Evolutionary conservation across 768 basidiomycete genomes (phyloP).

Genomic region (Leucosporidium creatinivorum): DNA sequence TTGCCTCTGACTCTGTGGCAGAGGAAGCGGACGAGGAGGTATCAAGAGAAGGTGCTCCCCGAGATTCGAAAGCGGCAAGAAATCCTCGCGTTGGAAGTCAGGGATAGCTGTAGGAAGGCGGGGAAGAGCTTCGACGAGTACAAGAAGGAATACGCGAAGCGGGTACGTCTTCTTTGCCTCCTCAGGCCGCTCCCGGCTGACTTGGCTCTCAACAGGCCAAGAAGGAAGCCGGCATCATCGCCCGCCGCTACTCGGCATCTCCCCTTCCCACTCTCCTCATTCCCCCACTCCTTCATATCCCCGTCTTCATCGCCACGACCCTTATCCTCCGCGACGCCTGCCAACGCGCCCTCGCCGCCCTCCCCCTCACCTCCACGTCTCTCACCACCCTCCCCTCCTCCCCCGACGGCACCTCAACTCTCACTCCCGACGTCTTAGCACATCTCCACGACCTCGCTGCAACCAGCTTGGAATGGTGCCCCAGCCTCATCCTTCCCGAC

Average conservation of each 20-base stretch:
- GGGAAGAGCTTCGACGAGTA: conserved; percentile 41
- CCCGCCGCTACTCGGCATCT: conserved; percentile 37
- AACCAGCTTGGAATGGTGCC: conserved; percentile 36
- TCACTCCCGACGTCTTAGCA: not conserved
- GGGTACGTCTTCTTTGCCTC: conserved; percentile 30
- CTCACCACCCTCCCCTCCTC: conserved; percentile 1
- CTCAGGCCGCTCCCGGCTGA: not conserved
- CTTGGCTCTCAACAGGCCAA: conserved; percentile 18
- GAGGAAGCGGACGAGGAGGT: conserved; percentile 33
- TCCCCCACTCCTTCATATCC: conserved; percentile 42
- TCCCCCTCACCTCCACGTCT: conserved; percentile 6
- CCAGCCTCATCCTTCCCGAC: conserved; percentile 39
- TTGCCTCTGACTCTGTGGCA: conserved; percentile 43
- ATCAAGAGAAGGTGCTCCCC: conserved; percentile 39
- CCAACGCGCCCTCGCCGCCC: conserved; percentile 8
- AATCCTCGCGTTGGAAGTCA: conserved; percentile 34
- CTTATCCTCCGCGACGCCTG: conserved; percentile 41
- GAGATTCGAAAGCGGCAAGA: conserved; percentile 37
- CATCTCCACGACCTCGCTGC: conserved; percentile 32
- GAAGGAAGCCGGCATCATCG: conserved; percentile 7
- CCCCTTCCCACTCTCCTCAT: conserved; percentile 39
- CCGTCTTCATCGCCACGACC: conserved; percentile 41
- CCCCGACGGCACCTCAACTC: not conserved
- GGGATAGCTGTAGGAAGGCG: conserved; percentile 37
- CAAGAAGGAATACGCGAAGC: conserved; percentile 35